phyloP scores from a whole-genome alignment of 2,329 filamentous ascomycete species.

The Fusarium denticulatum region DNA sequence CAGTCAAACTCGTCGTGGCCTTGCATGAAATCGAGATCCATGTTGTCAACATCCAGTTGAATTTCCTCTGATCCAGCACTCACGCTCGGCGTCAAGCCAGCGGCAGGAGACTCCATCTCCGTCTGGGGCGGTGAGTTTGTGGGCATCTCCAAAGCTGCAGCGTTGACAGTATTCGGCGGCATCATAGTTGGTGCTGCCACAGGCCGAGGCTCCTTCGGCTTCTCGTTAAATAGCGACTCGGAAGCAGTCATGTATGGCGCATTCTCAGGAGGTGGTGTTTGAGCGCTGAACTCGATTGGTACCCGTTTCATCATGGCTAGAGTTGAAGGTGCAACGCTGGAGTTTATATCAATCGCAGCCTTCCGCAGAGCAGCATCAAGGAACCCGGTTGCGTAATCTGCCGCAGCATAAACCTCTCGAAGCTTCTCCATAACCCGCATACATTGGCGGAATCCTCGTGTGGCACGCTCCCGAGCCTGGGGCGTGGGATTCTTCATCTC shows the following conservation, averaged over 20 bases:
- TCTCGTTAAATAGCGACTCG: constrained; percentile 52
- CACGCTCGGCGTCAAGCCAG: constrained; percentile 57
- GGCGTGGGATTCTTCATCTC: constrained; percentile 88
- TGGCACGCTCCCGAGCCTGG: constrained; percentile 75
- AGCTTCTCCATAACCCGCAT: constrained; percentile 91
- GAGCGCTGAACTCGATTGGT: constrained; percentile 51
- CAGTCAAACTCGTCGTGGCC: constrained; percentile 63
- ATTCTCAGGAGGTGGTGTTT: constrained; percentile 66
- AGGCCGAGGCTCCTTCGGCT: constrained; percentile 36
- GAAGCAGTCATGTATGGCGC: constrained; percentile 55
- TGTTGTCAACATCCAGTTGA: constrained; percentile 48
- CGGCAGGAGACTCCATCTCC: constrained; percentile 51
- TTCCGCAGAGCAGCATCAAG: constrained; percentile 92
- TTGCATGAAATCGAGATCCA: constrained; percentile 59
- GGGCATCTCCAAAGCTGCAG: constrained; percentile 49
- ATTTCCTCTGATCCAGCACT: constrained; percentile 56
- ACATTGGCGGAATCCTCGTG: constrained; percentile 87
- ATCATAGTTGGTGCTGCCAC: constrained; percentile 42
- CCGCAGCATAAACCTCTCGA: constrained; percentile 88
- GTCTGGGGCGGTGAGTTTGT: constrained; percentile 58
- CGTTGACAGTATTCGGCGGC: constrained; percentile 52
- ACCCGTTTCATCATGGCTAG: constrained; percentile 50
- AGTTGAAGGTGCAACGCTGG: constrained; percentile 47
- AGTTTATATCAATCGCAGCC: constrained; percentile 77
- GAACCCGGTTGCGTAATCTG: constrained; percentile 96